Percentiles rank a stretch among this genome's conserved stretches.
Conservation (phyloP, 805 yeast species). For the Komagataella pastoris region DNA sequence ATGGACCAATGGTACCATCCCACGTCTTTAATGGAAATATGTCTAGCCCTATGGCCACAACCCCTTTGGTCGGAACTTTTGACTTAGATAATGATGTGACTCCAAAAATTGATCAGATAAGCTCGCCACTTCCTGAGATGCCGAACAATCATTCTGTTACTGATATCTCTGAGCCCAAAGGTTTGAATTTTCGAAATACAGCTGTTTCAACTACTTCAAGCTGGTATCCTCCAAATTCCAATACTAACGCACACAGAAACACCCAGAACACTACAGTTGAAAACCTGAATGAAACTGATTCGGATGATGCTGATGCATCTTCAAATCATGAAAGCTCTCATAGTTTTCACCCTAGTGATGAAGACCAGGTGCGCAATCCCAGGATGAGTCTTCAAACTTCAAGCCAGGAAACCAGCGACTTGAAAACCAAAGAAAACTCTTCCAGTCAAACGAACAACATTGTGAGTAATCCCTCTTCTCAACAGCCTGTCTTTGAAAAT, state of each 20-base stretch:
- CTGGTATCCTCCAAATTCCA: neutral
- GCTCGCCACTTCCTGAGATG: neutral
- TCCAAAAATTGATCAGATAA: neutral
- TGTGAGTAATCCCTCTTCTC: neutral
- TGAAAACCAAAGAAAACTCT: neutral
- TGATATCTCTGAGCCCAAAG: neutral
- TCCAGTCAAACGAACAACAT: neutral
- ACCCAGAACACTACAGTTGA: neutral
- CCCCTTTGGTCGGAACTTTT: neutral
- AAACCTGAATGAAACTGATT: neutral
- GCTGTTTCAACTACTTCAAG: neutral
- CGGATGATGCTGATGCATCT: neutral
- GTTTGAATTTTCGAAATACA: neutral
- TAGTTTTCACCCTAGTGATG: neutral
- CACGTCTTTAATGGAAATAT: no score
- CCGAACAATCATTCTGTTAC: neutral
- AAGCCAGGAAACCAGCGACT: neutral
- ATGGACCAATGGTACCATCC: neutral
- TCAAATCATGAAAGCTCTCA: neutral
- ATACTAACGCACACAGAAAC: neutral
- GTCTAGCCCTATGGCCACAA: neutral
- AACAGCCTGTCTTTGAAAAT: slow-evolving; percentile 3
- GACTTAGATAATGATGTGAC: neutral
- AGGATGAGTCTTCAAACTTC: neutral
- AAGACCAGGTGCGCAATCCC: neutral